Conservation (phyloP, 1,139 yeast species). For the Lodderomyces metapsilosis region DNA sequence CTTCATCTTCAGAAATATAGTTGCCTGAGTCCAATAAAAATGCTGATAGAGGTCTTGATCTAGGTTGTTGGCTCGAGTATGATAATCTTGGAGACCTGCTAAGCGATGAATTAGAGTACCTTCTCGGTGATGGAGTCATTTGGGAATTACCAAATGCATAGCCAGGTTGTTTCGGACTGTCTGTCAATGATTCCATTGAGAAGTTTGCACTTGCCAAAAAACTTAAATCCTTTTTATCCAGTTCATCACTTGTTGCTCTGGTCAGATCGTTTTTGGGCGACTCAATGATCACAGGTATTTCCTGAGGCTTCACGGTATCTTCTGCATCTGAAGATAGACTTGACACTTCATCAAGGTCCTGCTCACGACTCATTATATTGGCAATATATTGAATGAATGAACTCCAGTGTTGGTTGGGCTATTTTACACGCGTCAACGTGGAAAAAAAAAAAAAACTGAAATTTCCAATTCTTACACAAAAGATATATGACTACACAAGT, state of each 20-base stretch:
- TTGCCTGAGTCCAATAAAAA: constrained; percentile 29
- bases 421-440: not conserved
- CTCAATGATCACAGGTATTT: not conserved
- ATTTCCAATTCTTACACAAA: not conserved
- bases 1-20: constrained; percentile 33
- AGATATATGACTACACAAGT: too few relatives aligned
- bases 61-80: constrained; percentile 14
- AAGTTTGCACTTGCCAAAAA: constrained; percentile 42
- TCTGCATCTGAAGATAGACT: not conserved
- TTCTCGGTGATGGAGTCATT: constrained; percentile 15
- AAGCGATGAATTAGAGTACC: constrained; percentile 24
- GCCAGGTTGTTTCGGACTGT: not conserved
- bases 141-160: not conserved
- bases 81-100: constrained; percentile 24
- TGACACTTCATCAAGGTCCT: not conserved
- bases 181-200: constrained; percentile 38
- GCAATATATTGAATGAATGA: too few relatives aligned
- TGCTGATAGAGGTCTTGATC: constrained; percentile 42
- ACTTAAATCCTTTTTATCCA: constrained; percentile 13
- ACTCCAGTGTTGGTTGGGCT: too few relatives aligned
- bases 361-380: not conserved
- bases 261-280: too few relatives aligned
- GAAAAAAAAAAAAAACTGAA: not conserved
- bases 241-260: constrained; percentile 4
- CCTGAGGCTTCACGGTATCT: not conserved